phyloP scores from a whole-genome alignment of 148 eudicot genomes.

The Rhododendron simsii region DNA sequence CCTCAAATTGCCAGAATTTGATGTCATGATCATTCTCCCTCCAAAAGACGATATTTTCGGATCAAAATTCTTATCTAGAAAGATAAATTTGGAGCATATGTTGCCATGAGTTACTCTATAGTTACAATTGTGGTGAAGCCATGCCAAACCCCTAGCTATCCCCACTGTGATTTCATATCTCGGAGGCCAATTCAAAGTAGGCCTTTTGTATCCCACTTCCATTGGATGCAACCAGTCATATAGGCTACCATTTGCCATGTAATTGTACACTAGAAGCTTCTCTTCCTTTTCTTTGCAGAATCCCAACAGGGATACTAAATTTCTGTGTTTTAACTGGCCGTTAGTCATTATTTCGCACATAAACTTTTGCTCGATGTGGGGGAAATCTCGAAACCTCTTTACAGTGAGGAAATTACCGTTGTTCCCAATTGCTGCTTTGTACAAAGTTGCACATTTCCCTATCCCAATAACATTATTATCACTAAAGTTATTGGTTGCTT shows the following conservation, averaged over 20 bases:
- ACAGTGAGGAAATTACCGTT: background rate
- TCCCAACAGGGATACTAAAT: background rate
- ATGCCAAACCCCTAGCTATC: conserved; percentile 1
- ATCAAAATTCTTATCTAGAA: background rate
- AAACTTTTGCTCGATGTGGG: background rate
- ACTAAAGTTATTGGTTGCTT: background rate
- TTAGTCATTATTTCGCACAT: background rate
- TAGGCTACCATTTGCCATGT: conserved; percentile 5
- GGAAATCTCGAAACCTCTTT: background rate
- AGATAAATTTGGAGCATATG: background rate
- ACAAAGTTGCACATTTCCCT: background rate
- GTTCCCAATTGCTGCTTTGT: background rate
- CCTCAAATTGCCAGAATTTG: background rate
- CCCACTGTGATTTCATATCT: background rate
- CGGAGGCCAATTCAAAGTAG: background rate
- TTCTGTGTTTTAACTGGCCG: background rate
- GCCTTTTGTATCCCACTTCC: background rate
- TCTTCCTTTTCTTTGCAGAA: conserved; percentile 1
- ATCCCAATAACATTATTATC: background rate
- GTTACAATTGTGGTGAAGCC: background rate
- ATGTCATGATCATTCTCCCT: background rate
- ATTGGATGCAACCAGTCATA: background rate
- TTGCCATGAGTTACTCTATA: background rate
- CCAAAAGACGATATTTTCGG: background rate
- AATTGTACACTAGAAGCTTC: background rate